Base-by-base conservation (phyloP, 495 filamentous ascomycete genomes). In the Aspergillus carlsbadensis region DNA sequence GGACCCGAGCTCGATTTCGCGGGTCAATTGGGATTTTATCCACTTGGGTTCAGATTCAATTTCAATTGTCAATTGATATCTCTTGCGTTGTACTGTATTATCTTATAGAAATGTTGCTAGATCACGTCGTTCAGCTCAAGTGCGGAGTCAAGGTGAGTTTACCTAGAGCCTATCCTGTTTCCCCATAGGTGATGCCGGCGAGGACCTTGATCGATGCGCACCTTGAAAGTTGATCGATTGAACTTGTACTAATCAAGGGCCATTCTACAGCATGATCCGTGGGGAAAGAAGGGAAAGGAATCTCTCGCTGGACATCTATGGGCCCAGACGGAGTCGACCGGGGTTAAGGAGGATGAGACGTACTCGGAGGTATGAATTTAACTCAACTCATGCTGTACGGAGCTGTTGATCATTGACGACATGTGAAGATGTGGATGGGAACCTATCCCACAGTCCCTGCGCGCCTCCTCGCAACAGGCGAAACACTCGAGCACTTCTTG, bases 381-480 rank as follows among this genome's bases (percentile, higher is more conserved):
- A 4, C n/a, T 15, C 13, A 46, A 35, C 0, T 0, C 24, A 15
- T 22, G 8, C 49, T n/a, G 34, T n/a, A 4, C 21, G 31, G 31
- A 5, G 18, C 13, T 37, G 11, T n/a, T n/a, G 20, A 45, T 48
- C 24, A 6, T 33, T 48, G 34, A 17, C 54, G 29, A 17, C 15
- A 10, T 2, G 15, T 29, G 26, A 40, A 87, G 75, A 87, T 91
- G 78, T 92, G 89, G 90, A 85, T 92, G 75, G 88, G 89, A 3
- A 89, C 89, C 36, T 90, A 92, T 57, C 89, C 89, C 0, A 82
- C 81, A 17, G 83, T 84, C 35, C 88, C 87, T 0, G 86, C 86
- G 2, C 80, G 79, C 43, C 73, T 87, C 10, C 65, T 89, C 2
- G 68, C 75, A 2, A 86, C 80, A 0, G 86, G 84, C 8, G 82